Percentiles rank a stretch among this genome's conserved stretches.
phyloP scores from a whole-genome alignment of 345 rosid genomes.

The Dimocarpus longan region DNA sequence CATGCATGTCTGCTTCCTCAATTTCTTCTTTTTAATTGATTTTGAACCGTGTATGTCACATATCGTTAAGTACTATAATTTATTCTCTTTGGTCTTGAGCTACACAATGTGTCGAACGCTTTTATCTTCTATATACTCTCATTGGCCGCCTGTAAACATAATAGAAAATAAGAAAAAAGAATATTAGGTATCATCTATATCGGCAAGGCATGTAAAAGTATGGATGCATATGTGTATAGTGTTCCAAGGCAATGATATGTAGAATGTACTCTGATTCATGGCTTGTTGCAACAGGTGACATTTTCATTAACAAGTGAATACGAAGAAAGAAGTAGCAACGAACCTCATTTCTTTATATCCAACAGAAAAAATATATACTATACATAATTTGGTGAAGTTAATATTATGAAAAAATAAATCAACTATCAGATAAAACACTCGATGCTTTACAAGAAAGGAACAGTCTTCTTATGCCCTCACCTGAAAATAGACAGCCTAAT shows the following conservation, averaged over 20 bases:
- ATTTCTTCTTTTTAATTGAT: not conserved
- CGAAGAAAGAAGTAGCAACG: not conserved
- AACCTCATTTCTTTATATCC: constrained; percentile 17
- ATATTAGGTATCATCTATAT: not conserved
- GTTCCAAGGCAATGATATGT: not conserved
- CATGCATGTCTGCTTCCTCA: not conserved
- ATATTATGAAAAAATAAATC: constrained; percentile 29
- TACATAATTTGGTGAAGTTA: constrained; percentile 16
- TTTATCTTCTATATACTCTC: not conserved
- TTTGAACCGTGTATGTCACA: not conserved
- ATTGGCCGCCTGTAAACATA: not conserved
- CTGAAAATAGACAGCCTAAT: not conserved
- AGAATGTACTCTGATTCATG: constrained; percentile 8
- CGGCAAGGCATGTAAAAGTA: constrained; percentile 5
- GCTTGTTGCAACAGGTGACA: not conserved
- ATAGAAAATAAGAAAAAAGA: not conserved
- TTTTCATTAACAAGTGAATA: not conserved
- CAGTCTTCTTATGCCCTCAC: not conserved
- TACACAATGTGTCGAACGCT: constrained; percentile 15
- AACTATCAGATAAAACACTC: constrained; percentile 4
- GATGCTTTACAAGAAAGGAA: not conserved
- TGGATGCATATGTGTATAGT: not conserved
- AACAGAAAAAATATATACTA: constrained; percentile 5
- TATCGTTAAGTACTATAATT: constrained; percentile 2
- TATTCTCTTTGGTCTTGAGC: constrained; percentile 2